These are phyloP conservation scores for Lyophyllum semitale DNA, from an alignment of 768 basidiomycete species.

Conservation along the genomic window DNA sequence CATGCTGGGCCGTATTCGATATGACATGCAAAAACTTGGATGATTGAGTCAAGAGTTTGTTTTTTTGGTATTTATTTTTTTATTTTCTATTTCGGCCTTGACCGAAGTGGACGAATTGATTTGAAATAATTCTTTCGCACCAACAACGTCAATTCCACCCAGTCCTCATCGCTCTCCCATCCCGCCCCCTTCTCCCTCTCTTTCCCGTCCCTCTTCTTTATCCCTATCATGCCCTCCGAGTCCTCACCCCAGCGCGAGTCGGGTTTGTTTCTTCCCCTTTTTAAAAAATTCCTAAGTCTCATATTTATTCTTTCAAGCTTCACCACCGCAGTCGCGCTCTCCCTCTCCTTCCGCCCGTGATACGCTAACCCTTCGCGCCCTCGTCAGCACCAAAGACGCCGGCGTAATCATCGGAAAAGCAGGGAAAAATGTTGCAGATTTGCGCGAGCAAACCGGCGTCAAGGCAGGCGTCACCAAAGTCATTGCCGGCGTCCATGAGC, in stretches of 20 bases:
- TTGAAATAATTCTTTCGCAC: slow-evolving; percentile 1
- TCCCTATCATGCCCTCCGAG: slow-evolving; percentile 65
- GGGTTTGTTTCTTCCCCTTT: slow-evolving; percentile 39
- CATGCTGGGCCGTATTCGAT: slow-evolving; percentile 25
- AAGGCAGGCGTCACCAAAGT: slow-evolving; percentile 99
- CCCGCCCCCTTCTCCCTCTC: slow-evolving; percentile 27
- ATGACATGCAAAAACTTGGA: slow-evolving; percentile 24
- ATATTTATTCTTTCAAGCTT: slow-evolving; percentile 41
- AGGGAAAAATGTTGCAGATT: slow-evolving; percentile 96
- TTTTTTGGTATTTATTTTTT: too few species aligned
- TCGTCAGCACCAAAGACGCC: slow-evolving; percentile 96
- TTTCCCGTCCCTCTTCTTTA: slow-evolving; percentile 32
- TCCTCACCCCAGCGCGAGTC: slow-evolving; percentile 54
- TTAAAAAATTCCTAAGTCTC: slow-evolving; percentile 16
- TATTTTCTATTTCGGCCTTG: slow-evolving; percentile 14
- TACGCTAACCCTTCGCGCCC: slow-evolving; percentile 86
- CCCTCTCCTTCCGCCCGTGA: slow-evolving; percentile 73
- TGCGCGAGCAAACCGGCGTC: slow-evolving; percentile 93
- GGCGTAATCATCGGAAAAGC: slow-evolving; percentile 97
- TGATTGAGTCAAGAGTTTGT: too few species aligned
- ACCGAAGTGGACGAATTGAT: slow-evolving; percentile 12
- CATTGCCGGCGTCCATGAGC: slow-evolving; percentile 96
- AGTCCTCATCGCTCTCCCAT: slow-evolving; percentile 25
- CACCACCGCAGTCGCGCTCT: slow-evolving; percentile 71
- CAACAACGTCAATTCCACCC: slow-evolving; percentile 8